phyloP scores from a whole-genome alignment of 495 filamentous ascomycete genomes.

The Mytilinidion resinicola region DNA sequence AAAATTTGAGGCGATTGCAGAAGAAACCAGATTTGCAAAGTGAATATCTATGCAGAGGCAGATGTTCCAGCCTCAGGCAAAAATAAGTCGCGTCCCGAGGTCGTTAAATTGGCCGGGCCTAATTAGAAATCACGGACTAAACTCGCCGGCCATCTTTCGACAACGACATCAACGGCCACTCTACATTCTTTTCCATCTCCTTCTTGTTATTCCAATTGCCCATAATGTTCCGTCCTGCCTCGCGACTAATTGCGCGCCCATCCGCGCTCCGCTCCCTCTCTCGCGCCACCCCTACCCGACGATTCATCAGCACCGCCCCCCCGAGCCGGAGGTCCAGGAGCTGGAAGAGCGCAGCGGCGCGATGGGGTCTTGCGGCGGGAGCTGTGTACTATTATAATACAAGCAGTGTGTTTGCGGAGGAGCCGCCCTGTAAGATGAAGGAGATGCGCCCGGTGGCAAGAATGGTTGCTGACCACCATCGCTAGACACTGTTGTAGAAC shows the following conservation, averaged over 20 bases:
- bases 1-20: no score
- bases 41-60: no score
- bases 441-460: background rate
- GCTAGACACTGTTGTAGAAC: constrained; percentile 10
- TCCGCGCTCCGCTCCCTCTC: constrained; percentile 6
- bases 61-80: no score
- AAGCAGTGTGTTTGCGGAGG: constrained; percentile 75
- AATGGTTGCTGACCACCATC: background rate
- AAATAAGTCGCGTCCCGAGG: no score
- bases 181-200: constrained; percentile 13
- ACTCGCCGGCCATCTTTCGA: background rate
- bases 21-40: no score
- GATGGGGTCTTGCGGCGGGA: constrained; percentile 70
- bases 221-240: constrained; percentile 23
- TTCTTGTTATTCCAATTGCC: constrained; percentile 4
- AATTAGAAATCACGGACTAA: background rate
- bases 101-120: background rate
- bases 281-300: constrained; percentile 34
- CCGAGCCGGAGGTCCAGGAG: constrained; percentile 59
- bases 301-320: constrained; percentile 68
- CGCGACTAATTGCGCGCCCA: constrained; percentile 22
- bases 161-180: background rate
- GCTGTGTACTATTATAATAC: constrained; percentile 93
- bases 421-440: constrained; percentile 59
- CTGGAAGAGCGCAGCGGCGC: constrained; percentile 69